Evolutionary conservation across 176 grass and related monocot genomes (phyloP).

Genomic region (Rhipidocladum racemiflorum): DNA sequence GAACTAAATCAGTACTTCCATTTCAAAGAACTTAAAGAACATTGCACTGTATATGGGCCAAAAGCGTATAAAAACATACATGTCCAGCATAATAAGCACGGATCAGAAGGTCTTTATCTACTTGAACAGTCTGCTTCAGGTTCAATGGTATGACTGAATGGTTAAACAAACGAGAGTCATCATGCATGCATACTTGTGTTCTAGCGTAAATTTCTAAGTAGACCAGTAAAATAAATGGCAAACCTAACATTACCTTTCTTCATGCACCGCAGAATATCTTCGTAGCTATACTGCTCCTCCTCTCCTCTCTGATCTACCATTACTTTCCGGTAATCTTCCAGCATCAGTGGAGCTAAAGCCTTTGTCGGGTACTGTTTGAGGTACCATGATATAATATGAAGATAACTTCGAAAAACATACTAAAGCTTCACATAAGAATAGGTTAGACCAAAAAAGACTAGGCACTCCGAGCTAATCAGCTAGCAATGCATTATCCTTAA

Average conservation of each 20-base stretch:
- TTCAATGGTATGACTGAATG: conserved; percentile 80
- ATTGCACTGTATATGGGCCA: neutral
- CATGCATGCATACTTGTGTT: neutral
- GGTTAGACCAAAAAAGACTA: neutral
- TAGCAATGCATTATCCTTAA: neutral
- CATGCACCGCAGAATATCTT: conserved; percentile 77
- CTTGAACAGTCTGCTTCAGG: conserved; percentile 88
- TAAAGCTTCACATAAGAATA: conserved; percentile 11
- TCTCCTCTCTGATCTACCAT: conserved; percentile 74
- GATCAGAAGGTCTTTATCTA: conserved; percentile 84
- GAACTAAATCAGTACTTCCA: conserved; percentile 7
- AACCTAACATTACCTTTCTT: conserved; percentile 61
- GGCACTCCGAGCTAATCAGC: neutral
- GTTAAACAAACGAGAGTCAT: conserved; percentile 19
- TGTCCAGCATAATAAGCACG: conserved; percentile 97
- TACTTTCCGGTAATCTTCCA: conserved; percentile 90
- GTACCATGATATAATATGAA: conserved; percentile 20
- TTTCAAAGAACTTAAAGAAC: conserved; percentile 1
- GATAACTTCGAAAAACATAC: neutral
- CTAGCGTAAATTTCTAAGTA: conserved; percentile 21
- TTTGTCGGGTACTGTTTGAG: conserved; percentile 88
- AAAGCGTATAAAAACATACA: conserved; percentile 47
- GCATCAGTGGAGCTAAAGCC: conserved; percentile 93
- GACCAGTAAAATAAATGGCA: conserved; percentile 7
- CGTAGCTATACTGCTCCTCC: conserved; percentile 69